Base-by-base conservation (phyloP, 345 rosid genomes). In the Camelina neglecta region DNA sequence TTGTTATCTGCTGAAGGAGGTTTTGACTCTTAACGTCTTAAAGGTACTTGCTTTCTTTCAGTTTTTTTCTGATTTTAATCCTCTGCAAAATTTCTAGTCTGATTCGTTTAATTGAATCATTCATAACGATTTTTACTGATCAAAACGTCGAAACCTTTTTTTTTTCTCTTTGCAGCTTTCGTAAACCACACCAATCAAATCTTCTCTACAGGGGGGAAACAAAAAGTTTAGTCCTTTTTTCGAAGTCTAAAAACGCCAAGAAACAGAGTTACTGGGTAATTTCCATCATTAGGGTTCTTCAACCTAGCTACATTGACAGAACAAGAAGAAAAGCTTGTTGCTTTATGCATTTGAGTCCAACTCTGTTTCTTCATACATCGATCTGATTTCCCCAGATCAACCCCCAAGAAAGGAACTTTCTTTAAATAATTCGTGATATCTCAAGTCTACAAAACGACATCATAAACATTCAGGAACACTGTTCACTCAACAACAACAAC, bases 371-470 rank as follows among this genome's bases (percentile, higher is more conserved):
- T 58, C 5, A 24, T 24, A 18, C 41, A 21, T 33, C 39, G 59
- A 74, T 66, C 78, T 64, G 71, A 55, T 29, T 4, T 41, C n/a
- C 5, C 5, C 36, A 44, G 57, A 53, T 51, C 76, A 26, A 53
- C 24, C 61, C 41, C 36, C 29, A 51, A 55, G 9, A 18, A 9
- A 26, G 42, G 29, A 55, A 0, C 6, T 4, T 5, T 39, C 41
- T 36, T 60, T 67, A 67, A 49, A 67, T 67, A 74, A 73, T 73
- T 72, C 51, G 59, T 41, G 77, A 67, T 8, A 42, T 78, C 64
- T 50, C 69, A 9, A 39, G 64, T 60, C 61, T 72, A 44, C 77
- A 64, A 70, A 76, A 55, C 49, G 75, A 63, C 51, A 35, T 57
- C 8, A n/a, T 76, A 23, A 55, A 76, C 66, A 55, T 63, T 44